These are phyloP conservation scores for Rhodotorula babjevae DNA, from an alignment of 768 basidiomycete species.

Conservation along the genomic window DNA sequence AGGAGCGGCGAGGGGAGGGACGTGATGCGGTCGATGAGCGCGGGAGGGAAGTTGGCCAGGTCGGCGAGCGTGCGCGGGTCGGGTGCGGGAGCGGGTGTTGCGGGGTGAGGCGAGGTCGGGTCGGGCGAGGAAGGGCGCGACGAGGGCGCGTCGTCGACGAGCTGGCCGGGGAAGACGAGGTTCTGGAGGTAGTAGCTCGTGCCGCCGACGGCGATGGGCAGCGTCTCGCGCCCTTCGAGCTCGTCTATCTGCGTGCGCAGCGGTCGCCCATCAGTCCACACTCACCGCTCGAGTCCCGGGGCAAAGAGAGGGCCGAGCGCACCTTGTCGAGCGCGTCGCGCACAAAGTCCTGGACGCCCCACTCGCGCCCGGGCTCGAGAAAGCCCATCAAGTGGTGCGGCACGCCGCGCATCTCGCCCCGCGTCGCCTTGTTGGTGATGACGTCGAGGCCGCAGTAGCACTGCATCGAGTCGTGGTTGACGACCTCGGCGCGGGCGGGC, in stretches of 20 bases:
- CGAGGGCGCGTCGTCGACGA: constrained; percentile 46
- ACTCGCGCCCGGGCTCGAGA: constrained; percentile 79
- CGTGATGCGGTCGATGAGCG: constrained; percentile 20
- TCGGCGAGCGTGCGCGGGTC: neutral
- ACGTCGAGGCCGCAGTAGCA: constrained; percentile 85
- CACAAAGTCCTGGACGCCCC: constrained; percentile 82
- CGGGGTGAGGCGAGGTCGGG: neutral
- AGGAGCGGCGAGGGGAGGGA: constrained; percentile 36
- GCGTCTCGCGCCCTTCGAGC: constrained; percentile 57
- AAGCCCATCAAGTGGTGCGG: constrained; percentile 86
- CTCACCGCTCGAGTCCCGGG: fast-evolving
- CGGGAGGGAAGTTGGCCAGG: constrained; percentile 22
- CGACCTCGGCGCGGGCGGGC: constrained; percentile 53
- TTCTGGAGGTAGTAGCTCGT: constrained; percentile 98
- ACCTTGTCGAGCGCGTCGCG: constrained; percentile 72
- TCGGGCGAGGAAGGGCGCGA: neutral
- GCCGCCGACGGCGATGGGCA: constrained; percentile 91
- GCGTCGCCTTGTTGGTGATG: constrained; percentile 87
- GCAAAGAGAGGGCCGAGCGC: constrained; percentile 44
- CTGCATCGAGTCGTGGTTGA: constrained; percentile 98
- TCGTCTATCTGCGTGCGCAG: constrained; percentile 65
- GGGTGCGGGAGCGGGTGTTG: neutral
- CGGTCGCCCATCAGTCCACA: neutral
- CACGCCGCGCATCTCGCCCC: constrained; percentile 68
- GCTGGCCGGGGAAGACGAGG: constrained; percentile 77